Base-by-base conservation (phyloP, 2,329 filamentous ascomycete species). In the Zymoseptoria crescenta region DNA sequence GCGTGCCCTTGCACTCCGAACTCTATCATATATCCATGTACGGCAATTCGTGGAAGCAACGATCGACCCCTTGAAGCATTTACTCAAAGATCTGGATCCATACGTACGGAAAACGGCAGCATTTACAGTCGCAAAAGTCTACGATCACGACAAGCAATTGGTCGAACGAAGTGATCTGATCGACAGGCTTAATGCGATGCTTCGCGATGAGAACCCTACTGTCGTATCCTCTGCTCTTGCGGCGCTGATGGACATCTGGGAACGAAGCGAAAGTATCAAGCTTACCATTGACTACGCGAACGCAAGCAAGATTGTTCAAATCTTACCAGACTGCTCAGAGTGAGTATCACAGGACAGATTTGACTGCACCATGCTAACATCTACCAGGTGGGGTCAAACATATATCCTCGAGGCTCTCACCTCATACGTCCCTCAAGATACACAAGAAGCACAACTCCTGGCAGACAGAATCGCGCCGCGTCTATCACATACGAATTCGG, bases 81-180 rank as follows among this genome's bases (percentile, higher is more conserved):
- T 96, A 54, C 83, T 99, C 63, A 85, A 86, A 72, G 94, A 99
- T 71, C 73, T 84, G 50, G 94, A 99, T 72, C 93, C 94, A 2
- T 99, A 99, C 72, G 94, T 99, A 27, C 90, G 94, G 66, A 99
- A 99, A 75, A 97, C 94, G 2, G 93, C 94, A 2, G 92, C 93
- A 2, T 96, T 95, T 73, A 95, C 89, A 69, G 94, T 99, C 50
- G 93, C 94, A 30, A 99, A 99, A 76, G 82, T 99, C 49, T 99
- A 99, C 76, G 94, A 99, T 70, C 94, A 99, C 71, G 93, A 99
- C 75, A 86, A 87, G 72, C 83, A 88, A 67, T 84, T 96, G 76
- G 91, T 99, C 24, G 94, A 99, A 76, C 81, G 79, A 52, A 96
- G 92, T 19, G 91, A 96, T 72, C 80, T 99, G 55, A 97, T 99